Conservation (phyloP, 2,329 filamentous ascomycete genomes). For the Botrytis porri region DNA sequence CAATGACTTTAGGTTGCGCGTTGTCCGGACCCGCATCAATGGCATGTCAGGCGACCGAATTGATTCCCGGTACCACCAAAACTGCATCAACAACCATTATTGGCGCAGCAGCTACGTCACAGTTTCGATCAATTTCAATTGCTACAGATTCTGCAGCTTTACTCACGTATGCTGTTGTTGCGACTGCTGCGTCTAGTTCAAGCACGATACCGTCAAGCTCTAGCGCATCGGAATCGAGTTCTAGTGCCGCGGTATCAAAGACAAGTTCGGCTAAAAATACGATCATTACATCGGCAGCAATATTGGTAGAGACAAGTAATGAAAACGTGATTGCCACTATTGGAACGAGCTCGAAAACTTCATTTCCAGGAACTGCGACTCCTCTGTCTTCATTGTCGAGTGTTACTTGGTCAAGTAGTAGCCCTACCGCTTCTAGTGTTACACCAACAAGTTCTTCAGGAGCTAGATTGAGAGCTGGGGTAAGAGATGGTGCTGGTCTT, state of each 20-base stretch:
- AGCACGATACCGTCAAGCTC: not conserved
- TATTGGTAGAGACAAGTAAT: not conserved
- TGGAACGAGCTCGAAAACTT: not conserved
- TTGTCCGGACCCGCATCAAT: conserved; percentile 15
- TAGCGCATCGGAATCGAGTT: not conserved
- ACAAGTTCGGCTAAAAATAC: not conserved
- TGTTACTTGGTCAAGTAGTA: not conserved
- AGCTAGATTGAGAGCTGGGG: not conserved
- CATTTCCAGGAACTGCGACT: not conserved
- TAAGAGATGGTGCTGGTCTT: too few relatives aligned
- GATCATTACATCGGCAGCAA: not conserved
- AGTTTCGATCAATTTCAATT: conserved; percentile 22
- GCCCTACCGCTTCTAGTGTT: not conserved
- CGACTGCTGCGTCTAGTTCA: not conserved
- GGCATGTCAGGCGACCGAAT: conserved; percentile 12
- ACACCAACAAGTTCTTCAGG: not conserved
- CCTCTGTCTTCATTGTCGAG: not conserved
- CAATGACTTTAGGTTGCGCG: not conserved
- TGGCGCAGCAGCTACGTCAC: conserved; percentile 16
- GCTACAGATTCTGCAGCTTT: conserved; percentile 18
- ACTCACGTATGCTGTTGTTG: conserved; percentile 21
- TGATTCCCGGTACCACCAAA: conserved; percentile 7
- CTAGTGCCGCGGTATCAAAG: not conserved
- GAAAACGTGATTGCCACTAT: not conserved
- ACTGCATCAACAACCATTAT: conserved; percentile 19